Evolutionary conservation across 805 yeast genomes (phyloP), one percentile per base, ranked within the genome.

Genomic region (Tetrapisispora taiwanensis): DNA sequence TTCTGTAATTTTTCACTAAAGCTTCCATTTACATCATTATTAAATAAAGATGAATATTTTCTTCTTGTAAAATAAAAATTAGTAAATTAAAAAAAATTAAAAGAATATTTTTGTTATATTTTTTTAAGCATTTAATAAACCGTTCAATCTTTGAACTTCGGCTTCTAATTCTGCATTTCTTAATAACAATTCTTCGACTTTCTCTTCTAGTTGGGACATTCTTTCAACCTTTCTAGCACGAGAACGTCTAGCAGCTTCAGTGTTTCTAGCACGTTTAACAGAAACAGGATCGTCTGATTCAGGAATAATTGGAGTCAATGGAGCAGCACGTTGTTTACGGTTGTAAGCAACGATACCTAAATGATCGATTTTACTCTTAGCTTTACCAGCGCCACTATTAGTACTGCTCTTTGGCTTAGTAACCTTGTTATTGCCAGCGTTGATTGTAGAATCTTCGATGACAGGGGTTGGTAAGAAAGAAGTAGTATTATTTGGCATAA

Each of bases 221-320:
- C 95, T 77, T 63, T 84, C 84, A 80, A 84, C 79, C 66, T 89
- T 87, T 63, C 95, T 79, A 20, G 96, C 96, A 58, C 97, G 74
- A 24, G 95, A 87, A 60, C 96, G 78, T 65, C 97, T 79, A 7
- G 97, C 97, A 53, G 97, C 97, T 62, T 88, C 95, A 40, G 80
- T 90, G 74, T 92, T 90, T 66, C 90, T 81, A 8, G 97, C 97
- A 62, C 97, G 81, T 70, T 90, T 90, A 56, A 84, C 63, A 38
- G 86, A 76, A 46, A 74, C 75, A n/a, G 81, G 76, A 63, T 88
- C 95, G 40, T 62, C 66, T 22, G 70, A 62, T 37, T 73, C 75
- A 28, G 76, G 72, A 39, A 75, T 74, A 45, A 88, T 73, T 9
- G 95, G 95, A 52, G 73, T 69, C 63, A 87, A 72, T 8, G 95